Evolutionary conservation across 345 rosid genomes (phyloP).

Genomic region (Trapa bicornis): DNA sequence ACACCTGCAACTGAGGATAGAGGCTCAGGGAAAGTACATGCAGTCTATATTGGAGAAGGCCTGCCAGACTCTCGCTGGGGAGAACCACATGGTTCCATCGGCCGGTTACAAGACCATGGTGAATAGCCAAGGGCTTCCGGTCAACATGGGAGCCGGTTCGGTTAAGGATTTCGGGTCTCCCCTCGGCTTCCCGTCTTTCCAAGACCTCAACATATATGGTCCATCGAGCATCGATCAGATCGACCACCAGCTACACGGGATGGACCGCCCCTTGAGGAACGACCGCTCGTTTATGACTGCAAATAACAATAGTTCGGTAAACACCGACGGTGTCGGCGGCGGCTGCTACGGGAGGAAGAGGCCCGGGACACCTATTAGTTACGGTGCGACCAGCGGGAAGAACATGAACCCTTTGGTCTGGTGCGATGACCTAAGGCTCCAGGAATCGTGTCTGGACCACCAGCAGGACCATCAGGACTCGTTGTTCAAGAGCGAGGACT

Average conservation of each 20-base stretch:
- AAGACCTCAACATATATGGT: constrained; percentile 89
- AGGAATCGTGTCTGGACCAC: constrained; percentile 32
- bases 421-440: constrained; percentile 66
- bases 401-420: constrained; percentile 69
- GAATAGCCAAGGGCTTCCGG: constrained; percentile 6
- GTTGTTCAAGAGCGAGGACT: constrained; percentile 5
- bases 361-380: constrained; percentile 25
- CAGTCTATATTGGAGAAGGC: constrained; percentile 93
- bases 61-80: constrained; percentile 80
- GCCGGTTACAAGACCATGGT: constrained; percentile 13
- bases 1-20: constrained; percentile 93
- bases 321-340: constrained; percentile 20
- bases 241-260: constrained; percentile 41
- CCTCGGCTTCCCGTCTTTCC: constrained; percentile 70
- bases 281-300: constrained; percentile 10
- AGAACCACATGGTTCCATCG: constrained; percentile 22
- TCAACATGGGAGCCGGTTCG: constrained; percentile 2
- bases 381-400: constrained; percentile 18
- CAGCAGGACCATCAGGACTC: constrained; percentile 11
- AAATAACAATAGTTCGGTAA: constrained; percentile 7
- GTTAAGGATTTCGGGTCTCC: constrained; percentile 8
- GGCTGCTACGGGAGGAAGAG: constrained; percentile 63
- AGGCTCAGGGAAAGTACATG: constrained; percentile 98
- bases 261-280: constrained; percentile 45
- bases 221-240: constrained; percentile 25